Evolutionary conservation across 2,329 filamentous ascomycete genomes (phyloP), one percentile per base, ranked within the genome.

Genomic region (Colletotrichum falcatum): DNA sequence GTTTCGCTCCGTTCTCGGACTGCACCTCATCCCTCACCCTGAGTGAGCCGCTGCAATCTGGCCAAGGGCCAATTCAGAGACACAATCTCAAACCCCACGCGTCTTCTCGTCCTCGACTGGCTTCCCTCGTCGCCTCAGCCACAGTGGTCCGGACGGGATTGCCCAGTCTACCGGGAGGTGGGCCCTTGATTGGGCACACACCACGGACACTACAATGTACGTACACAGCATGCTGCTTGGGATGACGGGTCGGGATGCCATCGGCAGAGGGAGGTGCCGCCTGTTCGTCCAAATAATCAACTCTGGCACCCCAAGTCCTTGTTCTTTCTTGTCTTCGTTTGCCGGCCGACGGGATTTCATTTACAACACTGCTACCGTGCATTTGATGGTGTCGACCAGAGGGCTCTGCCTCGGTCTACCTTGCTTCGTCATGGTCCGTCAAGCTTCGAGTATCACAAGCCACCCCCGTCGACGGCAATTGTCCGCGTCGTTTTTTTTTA

Each of bases 401-500:
- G 30, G 30, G 30, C 49, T 26, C 49, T 56, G 55, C 61, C 62
- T 69, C 20, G 42, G 48, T 55, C 53, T 54, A 49, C 48, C 49
- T 70, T n/a, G 26, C 1, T 37, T 60, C 42, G 20, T n/a, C 42
- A 46, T 37, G 28, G 58, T 42, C 30, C 46, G 39, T 62, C 64
- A 62, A 61, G 56, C 67, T 59, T 53, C 56, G 61, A 70, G 67
- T 67, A 67, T 70, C 51, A 67, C 64, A 44, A 44, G 42, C 42
- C 42, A n/a, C 20, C 67, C 67, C 67, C 67, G 67, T 66, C 59
- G 28, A 62, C 63, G 46, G 67, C 51, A 70, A 67, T 67, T 48
- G 51, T 35, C 67, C 64, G 67, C 64, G 64, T 62, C 67, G 33
- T 59, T 66, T 67, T 70, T 59, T 66, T 67, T 70, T 67, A 67